These are phyloP conservation scores for Pelargonium cotyledonis DNA, from an alignment of 441 rosid genomes.

Conservation along the genomic window DNA sequence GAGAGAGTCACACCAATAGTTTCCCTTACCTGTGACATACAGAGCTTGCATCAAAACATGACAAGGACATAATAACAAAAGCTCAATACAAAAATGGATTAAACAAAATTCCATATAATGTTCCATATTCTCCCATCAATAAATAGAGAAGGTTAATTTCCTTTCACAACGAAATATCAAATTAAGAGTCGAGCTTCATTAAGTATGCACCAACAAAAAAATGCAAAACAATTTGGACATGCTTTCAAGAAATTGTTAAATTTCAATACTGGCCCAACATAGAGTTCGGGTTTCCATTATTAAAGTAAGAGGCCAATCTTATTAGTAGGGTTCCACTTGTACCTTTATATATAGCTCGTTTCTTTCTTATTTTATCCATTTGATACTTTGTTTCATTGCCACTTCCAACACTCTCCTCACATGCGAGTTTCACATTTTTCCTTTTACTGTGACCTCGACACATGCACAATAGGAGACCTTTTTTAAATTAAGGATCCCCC, in stretches of 20 bases:
- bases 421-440: no score
- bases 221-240: background rate
- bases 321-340: no score
- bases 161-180: background rate
- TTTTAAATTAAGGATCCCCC: no score
- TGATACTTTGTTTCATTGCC: no score
- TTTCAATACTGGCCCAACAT: no score
- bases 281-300: no score
- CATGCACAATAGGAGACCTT: no score
- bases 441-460: no score
- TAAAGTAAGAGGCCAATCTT: no score
- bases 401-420: no score
- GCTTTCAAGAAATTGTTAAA: background rate
- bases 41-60: slow-evolving; percentile 19
- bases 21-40: slow-evolving; percentile 75
- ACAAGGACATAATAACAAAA: background rate
- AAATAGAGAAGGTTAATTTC: background rate
- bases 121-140: background rate
- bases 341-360: no score
- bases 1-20: slow-evolving; percentile 88
- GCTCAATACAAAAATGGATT: background rate
- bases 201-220: background rate
- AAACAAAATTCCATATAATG: background rate
- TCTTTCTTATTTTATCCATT: no score
- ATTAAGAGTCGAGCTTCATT: background rate